Evolutionary conservation across 768 basidiomycete genomes (phyloP).

Genomic region (Stropharia rugosoannulata): DNA sequence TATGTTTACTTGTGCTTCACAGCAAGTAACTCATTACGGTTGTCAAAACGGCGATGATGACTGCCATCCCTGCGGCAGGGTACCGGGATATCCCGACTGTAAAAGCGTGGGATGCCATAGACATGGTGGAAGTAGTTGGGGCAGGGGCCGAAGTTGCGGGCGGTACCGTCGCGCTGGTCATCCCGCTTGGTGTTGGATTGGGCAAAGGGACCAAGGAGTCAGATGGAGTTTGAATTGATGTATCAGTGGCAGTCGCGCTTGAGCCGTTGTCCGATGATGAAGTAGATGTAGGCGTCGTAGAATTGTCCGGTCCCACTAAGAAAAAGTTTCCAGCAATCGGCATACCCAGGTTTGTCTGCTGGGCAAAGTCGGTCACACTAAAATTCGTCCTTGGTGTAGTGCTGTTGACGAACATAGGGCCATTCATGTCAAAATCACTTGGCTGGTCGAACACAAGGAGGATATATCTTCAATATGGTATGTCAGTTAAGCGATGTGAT

Average conservation of each 20-base stretch:
- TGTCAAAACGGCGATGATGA: background rate
- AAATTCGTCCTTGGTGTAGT: conserved; percentile 36
- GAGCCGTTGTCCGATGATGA: conserved; percentile 9
- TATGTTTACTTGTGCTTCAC: background rate
- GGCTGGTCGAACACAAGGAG: conserved; percentile 33
- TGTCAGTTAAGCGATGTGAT: background rate
- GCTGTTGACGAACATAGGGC: conserved; percentile 29
- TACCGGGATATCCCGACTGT: background rate
- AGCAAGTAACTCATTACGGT: background rate
- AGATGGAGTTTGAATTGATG: background rate
- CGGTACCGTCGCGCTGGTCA: background rate
- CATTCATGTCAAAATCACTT: conserved; percentile 27
- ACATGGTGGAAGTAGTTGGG: background rate
- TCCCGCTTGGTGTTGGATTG: background rate
- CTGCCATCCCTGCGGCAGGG: background rate
- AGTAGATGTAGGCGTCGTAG: conserved; percentile 2
- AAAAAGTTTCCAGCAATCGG: conserved; percentile 46
- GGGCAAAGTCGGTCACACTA: conserved; percentile 36
- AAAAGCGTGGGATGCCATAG: background rate
- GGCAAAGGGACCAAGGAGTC: background rate
- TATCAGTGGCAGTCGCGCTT: conserved; percentile 5
- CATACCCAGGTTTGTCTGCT: conserved; percentile 27
- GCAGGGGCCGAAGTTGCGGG: background rate
- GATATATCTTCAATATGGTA: conserved; percentile 26
- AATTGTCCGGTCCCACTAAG: conserved; percentile 32